Base-by-base conservation (phyloP, 371 early-diverging fungal genomes). In the Mucor indicus region DNA sequence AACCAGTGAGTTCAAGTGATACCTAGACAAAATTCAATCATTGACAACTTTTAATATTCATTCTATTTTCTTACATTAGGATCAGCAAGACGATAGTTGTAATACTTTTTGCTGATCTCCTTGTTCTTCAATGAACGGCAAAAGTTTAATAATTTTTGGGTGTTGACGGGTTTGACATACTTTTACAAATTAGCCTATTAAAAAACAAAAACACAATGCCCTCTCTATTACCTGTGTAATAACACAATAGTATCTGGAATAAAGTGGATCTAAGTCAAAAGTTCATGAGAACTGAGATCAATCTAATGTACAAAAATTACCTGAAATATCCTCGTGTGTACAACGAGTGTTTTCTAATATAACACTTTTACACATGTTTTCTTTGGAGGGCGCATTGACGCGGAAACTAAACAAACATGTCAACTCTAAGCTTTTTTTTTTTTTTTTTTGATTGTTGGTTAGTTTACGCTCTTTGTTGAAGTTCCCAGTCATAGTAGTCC, bases 291-390 rank as follows among this genome's bases (percentile, higher is more conserved):
- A 1, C 25, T 40, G 41, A 22, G 1, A 24, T 15, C 4, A 21
- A 20, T 8, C 19, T 10, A 16, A 27, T 27, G 9, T 44, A 30
- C 13, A 17, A 30, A 27, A 6, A 17, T 21, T 56, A 72, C 72
- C 69, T 33, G 58, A 57, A 43, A 68, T 68, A 19, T 60, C 55
- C 35, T 61, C 31, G 36, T 80, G 72, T 1, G 69, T 59, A 48
- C 76, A 83, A 11, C 82, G 73, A n/a, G 87, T 90, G 69, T 92
- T 92, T 56, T 89, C 90, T 44, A 92, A 66, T 1, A 92, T 65
- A 3, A 92, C 81, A 6, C 84, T 81, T 55, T 93, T 93, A 75
- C 91, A 91, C 53, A 93, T 64, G 25, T 91, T 91, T 13, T 68
- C 72, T 11, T 67, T 65, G 20, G 84, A 82, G 3, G 92, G 92